phyloP scores from a whole-genome alignment of 2,329 filamentous ascomycete species.

The Aspergillus versicolor region DNA sequence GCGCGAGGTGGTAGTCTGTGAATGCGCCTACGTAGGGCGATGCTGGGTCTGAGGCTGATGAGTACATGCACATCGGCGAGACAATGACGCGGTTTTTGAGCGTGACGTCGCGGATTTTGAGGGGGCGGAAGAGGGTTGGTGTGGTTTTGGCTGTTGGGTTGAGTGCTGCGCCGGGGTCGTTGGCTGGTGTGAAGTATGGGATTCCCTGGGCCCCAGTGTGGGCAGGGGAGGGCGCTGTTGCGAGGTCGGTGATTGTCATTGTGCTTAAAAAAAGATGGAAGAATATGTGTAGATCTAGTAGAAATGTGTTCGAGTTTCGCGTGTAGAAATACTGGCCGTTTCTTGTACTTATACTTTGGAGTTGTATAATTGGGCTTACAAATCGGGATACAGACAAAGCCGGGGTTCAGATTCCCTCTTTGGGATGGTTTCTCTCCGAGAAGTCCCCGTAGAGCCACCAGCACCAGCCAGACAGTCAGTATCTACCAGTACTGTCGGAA shows the following conservation, averaged over 20 bases:
- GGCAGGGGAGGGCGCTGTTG: constrained; percentile 11
- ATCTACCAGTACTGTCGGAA: too few relatives aligned
- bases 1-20: constrained; percentile 6
- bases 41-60: constrained; percentile 45
- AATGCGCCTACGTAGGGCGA: background rate
- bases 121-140: background rate
- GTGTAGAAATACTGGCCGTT: background rate
- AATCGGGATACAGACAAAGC: background rate
- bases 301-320: background rate
- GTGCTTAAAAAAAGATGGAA: background rate
- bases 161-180: constrained; percentile 37
- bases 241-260: background rate
- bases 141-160: constrained; percentile 31
- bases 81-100: constrained; percentile 7
- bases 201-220: constrained; percentile 5
- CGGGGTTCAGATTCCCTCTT: background rate
- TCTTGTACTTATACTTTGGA: background rate
- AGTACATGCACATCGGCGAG: constrained; percentile 10
- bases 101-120: constrained; percentile 2
- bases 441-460: background rate
- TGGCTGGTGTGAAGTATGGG: constrained; percentile 40
- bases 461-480: too few relatives aligned
- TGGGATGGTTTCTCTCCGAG: background rate
- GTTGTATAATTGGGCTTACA: background rate
- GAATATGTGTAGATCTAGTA: background rate